Evolutionary conservation across 306 rosid genomes (phyloP), one percentile per base, ranked within the genome.

Genomic region (Lathyrus oleraceus): DNA sequence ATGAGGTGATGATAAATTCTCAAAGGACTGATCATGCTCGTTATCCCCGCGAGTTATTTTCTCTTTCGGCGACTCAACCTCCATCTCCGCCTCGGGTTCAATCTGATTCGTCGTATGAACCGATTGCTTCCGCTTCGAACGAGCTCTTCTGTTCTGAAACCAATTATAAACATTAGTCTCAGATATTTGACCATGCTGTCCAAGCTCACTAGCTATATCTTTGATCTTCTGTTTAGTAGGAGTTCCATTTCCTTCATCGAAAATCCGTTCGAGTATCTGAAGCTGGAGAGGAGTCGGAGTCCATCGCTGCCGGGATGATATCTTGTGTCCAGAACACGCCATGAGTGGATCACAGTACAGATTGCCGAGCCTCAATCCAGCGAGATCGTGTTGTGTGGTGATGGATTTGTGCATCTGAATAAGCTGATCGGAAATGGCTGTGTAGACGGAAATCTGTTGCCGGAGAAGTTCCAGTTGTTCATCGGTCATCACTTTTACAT

Each of bases 121-220:
- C 0, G 76, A 67, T 76, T 86, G 97, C 81, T 83, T 91, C 27
- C 92, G 78, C 75, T 88, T 91, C 0, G 95, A 86, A 47, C 97
- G 91, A 71, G 97, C 92, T 60, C 97, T 83, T 73, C 92, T 73
- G 70, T 91, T 91, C 75, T 91, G 95, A 68, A 91, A 88, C 97
- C 95, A 91, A 58, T 91, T 91, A 73, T 86, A 91, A 57, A 91
- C 97, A 75, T 91, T 88, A 1, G 95, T 84, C 83, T 91, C 97
- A 0, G 97, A 83, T 58, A 91, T 85, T 23, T 80, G 95, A 3
- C 92, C 97, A 28, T 91, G 95, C 8, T 86, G 90, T 0, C 72
- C 59, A 3, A 91, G 84, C 51, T 88, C 86, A 11, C 30, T n/a
- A 63, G 92, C 73, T 53, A 91, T 88, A 6, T 86, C 90, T 76